Percentiles rank a stretch among this genome's conserved stretches.
These are phyloP conservation scores for Escallonia herrerae DNA, from an alignment of 129 eudicot genomes.

Conservation along the genomic window DNA sequence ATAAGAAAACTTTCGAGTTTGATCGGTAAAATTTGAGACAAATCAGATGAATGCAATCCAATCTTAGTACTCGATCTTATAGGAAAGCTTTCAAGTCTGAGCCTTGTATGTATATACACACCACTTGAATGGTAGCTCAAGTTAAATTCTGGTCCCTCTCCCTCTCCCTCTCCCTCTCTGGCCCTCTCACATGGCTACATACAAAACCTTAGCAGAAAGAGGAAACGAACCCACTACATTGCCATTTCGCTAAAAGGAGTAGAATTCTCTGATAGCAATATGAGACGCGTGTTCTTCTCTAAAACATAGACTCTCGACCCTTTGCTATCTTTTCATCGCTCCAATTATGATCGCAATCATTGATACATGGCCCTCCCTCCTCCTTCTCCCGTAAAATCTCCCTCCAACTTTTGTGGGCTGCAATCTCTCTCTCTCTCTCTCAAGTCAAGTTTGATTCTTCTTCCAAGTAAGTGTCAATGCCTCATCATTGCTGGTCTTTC, in stretches of 20 bases:
- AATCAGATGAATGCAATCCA: too few species aligned
- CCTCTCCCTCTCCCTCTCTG: background rate
- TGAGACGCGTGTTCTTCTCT: constrained; percentile 23
- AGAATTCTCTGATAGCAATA: constrained; percentile 13
- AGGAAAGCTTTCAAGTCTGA: too few species aligned
- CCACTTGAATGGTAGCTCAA: background rate
- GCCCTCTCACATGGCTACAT: background rate
- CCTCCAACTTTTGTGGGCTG: background rate
- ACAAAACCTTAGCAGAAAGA: background rate
- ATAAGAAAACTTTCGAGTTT: too few species aligned
- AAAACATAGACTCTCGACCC: constrained; percentile 26
- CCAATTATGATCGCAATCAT: background rate
- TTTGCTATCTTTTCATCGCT: background rate
- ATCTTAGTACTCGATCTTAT: too few species aligned
- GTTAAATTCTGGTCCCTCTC: background rate
- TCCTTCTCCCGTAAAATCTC: constrained; percentile 11
- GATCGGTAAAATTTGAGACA: too few species aligned
- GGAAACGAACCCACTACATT: background rate
- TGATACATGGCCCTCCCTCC: constrained; percentile 3
- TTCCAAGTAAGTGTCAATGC: background rate
- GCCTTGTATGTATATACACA: background rate
- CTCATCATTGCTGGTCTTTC: background rate
- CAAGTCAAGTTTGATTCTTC: background rate
- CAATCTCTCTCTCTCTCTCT: constrained; percentile 3
- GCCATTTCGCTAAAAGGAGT: background rate